A percentile compares a stretch with the other conserved stretches of the same genome.
phyloP scores from a whole-genome alignment of 2,329 filamentous ascomycete species.

The Aspergillus sp. region DNA sequence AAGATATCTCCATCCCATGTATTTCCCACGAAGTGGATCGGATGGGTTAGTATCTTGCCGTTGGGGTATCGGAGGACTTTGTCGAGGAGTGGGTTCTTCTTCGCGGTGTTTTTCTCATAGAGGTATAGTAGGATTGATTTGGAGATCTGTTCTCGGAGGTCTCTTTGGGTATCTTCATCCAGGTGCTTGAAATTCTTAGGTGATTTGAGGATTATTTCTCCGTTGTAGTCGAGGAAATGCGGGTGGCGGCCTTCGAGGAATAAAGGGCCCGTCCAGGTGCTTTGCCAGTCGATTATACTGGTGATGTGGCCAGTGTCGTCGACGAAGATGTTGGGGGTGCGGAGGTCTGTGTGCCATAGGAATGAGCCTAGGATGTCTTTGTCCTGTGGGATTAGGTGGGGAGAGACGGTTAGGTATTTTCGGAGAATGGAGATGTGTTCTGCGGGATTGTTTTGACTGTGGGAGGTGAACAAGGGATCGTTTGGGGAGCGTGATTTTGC shows the following conservation, averaged over 20 bases:
- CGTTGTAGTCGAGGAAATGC: slow-evolving; percentile 17
- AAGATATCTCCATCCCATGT: neutral
- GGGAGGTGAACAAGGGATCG: too few species aligned
- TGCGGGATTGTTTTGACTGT: too few species aligned
- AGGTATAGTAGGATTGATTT: neutral
- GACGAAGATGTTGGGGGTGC: slow-evolving; percentile 43
- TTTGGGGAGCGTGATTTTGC: too few species aligned
- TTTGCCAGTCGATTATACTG: slow-evolving; percentile 48
- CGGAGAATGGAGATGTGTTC: slow-evolving; percentile 30
- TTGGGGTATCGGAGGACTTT: neutral
- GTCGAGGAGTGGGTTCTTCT: neutral
- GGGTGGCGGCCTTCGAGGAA: slow-evolving; percentile 22
- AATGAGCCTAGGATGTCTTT: slow-evolving; percentile 27
- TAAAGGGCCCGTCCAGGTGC: slow-evolving; percentile 29
- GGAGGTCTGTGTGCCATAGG: slow-evolving; percentile 45
- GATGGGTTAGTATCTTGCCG: neutral
- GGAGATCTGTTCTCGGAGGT: neutral
- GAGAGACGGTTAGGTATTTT: slow-evolving; percentile 31
- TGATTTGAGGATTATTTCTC: slow-evolving; percentile 16
- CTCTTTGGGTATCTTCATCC: neutral
- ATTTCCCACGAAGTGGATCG: neutral
- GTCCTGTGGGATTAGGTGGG: slow-evolving; percentile 31
- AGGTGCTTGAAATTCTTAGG: neutral
- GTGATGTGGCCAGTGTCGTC: slow-evolving; percentile 34
- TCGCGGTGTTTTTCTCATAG: neutral